Base-by-base conservation (phyloP, 768 basidiomycete species). In the Suillus discolor region DNA sequence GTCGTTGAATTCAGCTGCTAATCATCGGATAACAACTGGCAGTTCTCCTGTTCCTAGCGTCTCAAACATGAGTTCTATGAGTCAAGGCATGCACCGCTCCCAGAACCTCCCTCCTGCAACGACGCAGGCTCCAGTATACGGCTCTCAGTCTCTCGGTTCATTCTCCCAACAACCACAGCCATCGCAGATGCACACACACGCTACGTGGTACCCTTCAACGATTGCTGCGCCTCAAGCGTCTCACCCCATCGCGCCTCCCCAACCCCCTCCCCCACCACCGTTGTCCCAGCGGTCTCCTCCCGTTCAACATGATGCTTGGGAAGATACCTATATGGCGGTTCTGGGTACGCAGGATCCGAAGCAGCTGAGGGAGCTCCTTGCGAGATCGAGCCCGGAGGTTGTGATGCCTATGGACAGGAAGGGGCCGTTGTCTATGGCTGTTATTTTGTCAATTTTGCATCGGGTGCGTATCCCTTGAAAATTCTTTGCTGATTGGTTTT, bases 211-310 rank as follows among this genome's bases (percentile, higher is more conserved):
- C 73, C 74, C 80, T 5, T 74, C 75, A 38, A 78, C 80, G 28
- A 91, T 93, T 57, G 90, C 90, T 61, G 91, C 92, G 3, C 92
- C 92, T 49, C 92, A 93, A 68, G 91, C 91, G 0, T 93, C 92
- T 0, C 91, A 92, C 70, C 92, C 90, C 36, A 85, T 89, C 11
- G 87, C 89, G 20, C 84, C 90, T 18, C 90, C 90, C 2, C 91
- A 81, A 3, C 79, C 79, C 0, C 76, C 79, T 12, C 74, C 79
- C 3, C 75, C 61, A 42, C 78, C 71, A 61, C 83, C 74, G 54
- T 73, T 77, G 62, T 86, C 86, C 63, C 79, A 74, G 62, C 79
- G 83, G 67, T 79, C 87, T 36, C 84, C 85, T 18, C 83, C 89
- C n/a, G 77, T 81, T 51, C 84, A 84, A 70, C 63, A 83, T 54